Conservation (phyloP, 257 asterid species). For the Ocimum tenuiflorum region DNA sequence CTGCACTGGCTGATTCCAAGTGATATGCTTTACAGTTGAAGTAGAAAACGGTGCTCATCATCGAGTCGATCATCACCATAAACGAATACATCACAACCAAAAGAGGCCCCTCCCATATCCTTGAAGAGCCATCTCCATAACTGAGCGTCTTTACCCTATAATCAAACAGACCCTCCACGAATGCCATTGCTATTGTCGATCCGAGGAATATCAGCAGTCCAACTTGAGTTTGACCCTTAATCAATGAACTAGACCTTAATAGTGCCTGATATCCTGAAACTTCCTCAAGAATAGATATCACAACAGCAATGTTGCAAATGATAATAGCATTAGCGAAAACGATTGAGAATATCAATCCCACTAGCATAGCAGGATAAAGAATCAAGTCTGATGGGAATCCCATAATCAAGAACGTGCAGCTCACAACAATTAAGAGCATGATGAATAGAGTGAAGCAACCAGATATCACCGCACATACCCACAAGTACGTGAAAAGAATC, state of each 20-base stretch:
- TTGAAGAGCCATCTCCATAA: constrained; percentile 87
- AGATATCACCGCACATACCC: constrained; percentile 54
- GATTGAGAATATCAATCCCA: constrained; percentile 61
- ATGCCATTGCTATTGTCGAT: constrained; percentile 79
- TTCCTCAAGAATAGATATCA: constrained; percentile 86
- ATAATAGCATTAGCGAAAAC: constrained; percentile 69
- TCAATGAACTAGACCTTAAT: constrained; percentile 64
- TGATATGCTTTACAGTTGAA: constrained; percentile 86
- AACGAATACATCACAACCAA: constrained; percentile 78
- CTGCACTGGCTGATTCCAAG: constrained; percentile 52
- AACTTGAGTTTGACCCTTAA: constrained; percentile 83
- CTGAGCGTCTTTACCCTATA: constrained; percentile 83
- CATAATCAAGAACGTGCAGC: constrained; percentile 49
- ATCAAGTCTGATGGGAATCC: constrained; percentile 72
- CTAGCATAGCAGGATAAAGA: constrained; percentile 73
- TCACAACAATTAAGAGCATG: constrained; percentile 46
- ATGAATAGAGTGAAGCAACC: constrained; percentile 55
- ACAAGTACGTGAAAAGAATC: constrained; percentile 52
- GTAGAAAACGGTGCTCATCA: constrained; percentile 90
- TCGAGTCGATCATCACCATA: constrained; percentile 70
- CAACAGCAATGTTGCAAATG: constrained; percentile 65
- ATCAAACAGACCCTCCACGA: constrained; percentile 82
- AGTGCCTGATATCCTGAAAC: constrained; percentile 73
- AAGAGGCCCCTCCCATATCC: constrained; percentile 97
- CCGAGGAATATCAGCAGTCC: constrained; percentile 84